Base-by-base conservation (phyloP, 768 basidiomycete genomes). In the Coprinopsis cinerea region DNA sequence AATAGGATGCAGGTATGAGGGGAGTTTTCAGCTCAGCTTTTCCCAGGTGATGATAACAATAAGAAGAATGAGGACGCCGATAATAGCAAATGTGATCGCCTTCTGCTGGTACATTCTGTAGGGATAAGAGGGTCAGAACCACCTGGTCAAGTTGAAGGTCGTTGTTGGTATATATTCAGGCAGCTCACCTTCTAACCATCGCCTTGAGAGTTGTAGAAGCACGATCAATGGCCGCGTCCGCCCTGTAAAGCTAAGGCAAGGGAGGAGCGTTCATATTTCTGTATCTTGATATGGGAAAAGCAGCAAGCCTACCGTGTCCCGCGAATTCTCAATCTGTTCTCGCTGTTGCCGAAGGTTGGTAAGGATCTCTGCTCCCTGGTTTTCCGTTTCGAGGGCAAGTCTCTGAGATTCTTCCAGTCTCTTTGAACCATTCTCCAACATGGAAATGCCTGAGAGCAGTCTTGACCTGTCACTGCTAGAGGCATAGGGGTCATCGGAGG, bases 41-140 rank as follows among this genome's bases (percentile, higher is more conserved):
- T 81, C 81, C 81, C 86, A 92, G 5, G 89, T 64, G 48, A 95
- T 85, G 56, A 93, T 73, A 22, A 71, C 71, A 55, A 97, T 94
- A 43, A 98, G 79, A 2, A 93, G 62, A 44, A 95, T 70, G 28
- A 98, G 84, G 24, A 98, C 81, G 49, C 74, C 69, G 50, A 99
- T 85, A 58, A 98, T 98, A 34, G 79, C 85, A 32, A 69, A 87
- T 4, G 93, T 97, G 42, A 96, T 77, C 42, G 89, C 77, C 46
- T 90, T 85, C 60, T 99, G 95, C 66, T 96, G 92, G 64, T 97
- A 93, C 92, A 98, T 96, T 71, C 96, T 99, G 44, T 37, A 49
- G 63, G 40, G 17, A 17, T 39, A 59, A 46, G n/a, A 28, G 41
- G 36, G 56, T 64, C 56, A 69, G 60, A 69, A 71, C 59, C 70